Evolutionary conservation across 441 rosid genomes (phyloP).

Genomic region (Erodium trifolium): DNA sequence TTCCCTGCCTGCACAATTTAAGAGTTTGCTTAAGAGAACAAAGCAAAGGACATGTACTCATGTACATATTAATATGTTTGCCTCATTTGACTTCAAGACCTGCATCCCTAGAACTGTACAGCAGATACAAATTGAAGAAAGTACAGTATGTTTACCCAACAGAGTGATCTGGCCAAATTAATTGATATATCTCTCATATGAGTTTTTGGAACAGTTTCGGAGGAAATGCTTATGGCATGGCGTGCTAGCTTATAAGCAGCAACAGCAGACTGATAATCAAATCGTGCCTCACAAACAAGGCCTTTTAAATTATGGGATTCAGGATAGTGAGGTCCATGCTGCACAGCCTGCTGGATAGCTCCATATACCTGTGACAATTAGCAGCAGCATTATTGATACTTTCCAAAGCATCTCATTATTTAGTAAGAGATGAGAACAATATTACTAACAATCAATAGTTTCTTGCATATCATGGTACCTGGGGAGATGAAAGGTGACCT

Average conservation of each 20-base stretch:
- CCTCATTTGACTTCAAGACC: neutral
- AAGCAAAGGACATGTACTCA: conserved; percentile 14
- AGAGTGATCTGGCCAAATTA: conserved; percentile 78
- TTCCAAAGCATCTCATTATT: neutral
- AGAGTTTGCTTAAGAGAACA: conserved; percentile 17
- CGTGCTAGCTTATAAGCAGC: conserved; percentile 62
- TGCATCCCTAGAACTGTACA: conserved; percentile 3
- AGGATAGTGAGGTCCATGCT: conserved; percentile 65
- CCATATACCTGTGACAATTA: conserved; percentile 61
- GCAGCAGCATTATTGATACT: conserved; percentile 16
- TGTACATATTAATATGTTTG: neutral
- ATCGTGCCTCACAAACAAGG: conserved; percentile 71
- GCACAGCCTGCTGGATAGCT: conserved; percentile 83
- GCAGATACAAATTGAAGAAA: conserved; percentile 9
- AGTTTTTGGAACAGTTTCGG: conserved; percentile 34
- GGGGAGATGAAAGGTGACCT: conserved; percentile 67
- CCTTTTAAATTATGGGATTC: conserved; percentile 86
- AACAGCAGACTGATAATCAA: conserved; percentile 52
- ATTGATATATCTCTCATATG: conserved; percentile 45
- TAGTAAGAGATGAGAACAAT: neutral
- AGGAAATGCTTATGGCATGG: conserved; percentile 38
- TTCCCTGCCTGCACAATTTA: conserved; percentile 55
- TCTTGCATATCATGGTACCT: conserved; percentile 38
- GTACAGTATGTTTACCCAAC: conserved; percentile 41
- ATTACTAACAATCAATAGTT: conserved; percentile 3